A percentile compares a stretch with the other conserved stretches of the same genome.
Evolutionary conservation across 1,284 basidiomycete genomes (phyloP).

Genomic region (Puccinia polysora): DNA sequence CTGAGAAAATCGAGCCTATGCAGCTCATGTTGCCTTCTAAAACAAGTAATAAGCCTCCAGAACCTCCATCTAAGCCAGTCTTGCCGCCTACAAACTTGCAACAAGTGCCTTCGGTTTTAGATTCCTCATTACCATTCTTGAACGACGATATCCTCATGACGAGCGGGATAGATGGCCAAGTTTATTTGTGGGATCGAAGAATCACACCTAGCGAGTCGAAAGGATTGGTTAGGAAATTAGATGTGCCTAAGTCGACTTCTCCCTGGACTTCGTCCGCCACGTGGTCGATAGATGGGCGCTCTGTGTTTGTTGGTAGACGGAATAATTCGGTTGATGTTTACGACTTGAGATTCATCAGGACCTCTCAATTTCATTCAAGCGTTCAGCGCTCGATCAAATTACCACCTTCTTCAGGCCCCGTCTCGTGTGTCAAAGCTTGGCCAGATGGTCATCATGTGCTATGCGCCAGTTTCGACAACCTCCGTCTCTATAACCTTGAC

Average conservation of each 20-base stretch:
- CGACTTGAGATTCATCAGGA: constrained; percentile 68
- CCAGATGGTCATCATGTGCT: constrained; percentile 74
- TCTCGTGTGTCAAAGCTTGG: constrained; percentile 81
- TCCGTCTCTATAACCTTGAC: constrained; percentile 88
- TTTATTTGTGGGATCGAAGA: constrained; percentile 83
- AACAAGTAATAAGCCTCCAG: no score
- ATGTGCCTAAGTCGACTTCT: constrained; percentile 81
- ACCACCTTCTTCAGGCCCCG: constrained; percentile 80
- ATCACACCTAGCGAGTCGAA: constrained; percentile 57
- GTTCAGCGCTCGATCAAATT: constrained; percentile 65
- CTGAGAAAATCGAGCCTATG: no score
- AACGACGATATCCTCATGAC: constrained; percentile 81
- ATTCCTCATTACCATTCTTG: constrained; percentile 51
- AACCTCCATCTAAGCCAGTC: no score
- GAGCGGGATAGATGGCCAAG: constrained; percentile 83
- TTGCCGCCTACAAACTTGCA: constrained; percentile 3
- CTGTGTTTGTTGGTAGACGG: constrained; percentile 83
- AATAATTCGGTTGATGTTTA: constrained; percentile 89
- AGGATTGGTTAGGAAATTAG: constrained; percentile 70
- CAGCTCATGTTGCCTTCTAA: no score
- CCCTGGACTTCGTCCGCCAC: constrained; percentile 96
- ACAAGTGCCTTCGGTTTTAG: constrained; percentile 49
- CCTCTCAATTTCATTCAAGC: no score
- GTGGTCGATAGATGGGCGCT: constrained; percentile 81
- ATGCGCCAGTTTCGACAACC: constrained; percentile 86